Conservation (phyloP, 495 filamentous ascomycete species). For the Glutinoglossum americanum region DNA sequence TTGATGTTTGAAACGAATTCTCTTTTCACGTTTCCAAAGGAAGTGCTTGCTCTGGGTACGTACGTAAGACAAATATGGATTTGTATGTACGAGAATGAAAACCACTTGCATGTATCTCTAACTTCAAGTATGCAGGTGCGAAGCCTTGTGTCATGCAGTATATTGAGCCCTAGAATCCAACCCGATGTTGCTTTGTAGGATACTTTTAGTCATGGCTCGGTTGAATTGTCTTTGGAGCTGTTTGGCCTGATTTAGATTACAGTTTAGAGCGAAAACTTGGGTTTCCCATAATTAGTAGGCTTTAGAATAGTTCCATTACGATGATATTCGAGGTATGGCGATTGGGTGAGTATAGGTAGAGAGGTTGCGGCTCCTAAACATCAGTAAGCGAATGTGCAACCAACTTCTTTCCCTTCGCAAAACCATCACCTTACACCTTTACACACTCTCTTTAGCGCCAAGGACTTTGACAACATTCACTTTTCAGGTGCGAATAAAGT, state of each 20-base stretch:
- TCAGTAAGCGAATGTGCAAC: neutral
- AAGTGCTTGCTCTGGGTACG: neutral
- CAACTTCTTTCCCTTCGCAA: neutral
- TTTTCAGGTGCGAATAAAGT: neutral
- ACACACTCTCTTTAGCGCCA: neutral
- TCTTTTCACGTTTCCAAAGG: neutral
- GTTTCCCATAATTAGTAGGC: neutral
- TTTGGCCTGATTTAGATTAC: no score
- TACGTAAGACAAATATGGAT: neutral
- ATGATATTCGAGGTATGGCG: neutral
- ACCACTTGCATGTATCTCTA: no score
- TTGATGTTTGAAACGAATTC: neutral
- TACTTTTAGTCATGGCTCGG: no score
- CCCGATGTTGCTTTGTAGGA: no score
- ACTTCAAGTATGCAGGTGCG: neutral
- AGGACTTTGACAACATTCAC: neutral
- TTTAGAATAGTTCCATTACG: neutral
- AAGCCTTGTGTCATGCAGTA: no score
- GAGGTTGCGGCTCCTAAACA: neutral
- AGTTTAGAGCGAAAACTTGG: no score
- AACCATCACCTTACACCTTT: neutral
- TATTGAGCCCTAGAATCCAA: no score
- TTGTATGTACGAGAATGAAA: neutral
- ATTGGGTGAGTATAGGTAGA: neutral
- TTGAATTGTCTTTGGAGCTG: no score